phyloP scores from a whole-genome alignment of 2,329 filamentous ascomycete genomes.

The Neofusicoccum parvum region DNA sequence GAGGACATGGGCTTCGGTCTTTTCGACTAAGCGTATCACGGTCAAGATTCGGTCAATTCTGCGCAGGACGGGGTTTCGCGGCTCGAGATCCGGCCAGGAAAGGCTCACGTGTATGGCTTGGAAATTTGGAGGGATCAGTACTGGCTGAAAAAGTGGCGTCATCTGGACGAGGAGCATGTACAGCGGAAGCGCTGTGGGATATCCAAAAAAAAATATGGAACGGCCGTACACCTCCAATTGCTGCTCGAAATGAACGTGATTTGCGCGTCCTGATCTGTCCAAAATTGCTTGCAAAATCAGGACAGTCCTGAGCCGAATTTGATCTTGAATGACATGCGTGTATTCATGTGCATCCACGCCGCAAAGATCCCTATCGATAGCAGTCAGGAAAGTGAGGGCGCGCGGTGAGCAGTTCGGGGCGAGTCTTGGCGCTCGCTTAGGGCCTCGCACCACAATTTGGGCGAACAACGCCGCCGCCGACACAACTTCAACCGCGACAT shows the following conservation, averaged over 20 bases:
- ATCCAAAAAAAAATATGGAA: slow-evolving; percentile 18
- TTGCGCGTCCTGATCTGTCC: neutral
- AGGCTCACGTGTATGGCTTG: slow-evolving; percentile 18
- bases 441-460: slow-evolving; percentile 16
- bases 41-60: slow-evolving; percentile 33
- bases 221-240: slow-evolving; percentile 17
- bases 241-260: neutral
- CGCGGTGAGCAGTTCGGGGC: slow-evolving; percentile 4
- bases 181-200: slow-evolving; percentile 19
- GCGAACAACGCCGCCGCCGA: slow-evolving; percentile 24
- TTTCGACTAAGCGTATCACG: slow-evolving; percentile 58
- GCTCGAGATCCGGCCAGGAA: neutral
- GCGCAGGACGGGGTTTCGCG: slow-evolving; percentile 27
- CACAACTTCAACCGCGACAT: slow-evolving; percentile 36
- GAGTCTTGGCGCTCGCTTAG: slow-evolving; percentile 23
- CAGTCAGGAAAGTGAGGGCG: neutral
- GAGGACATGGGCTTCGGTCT: slow-evolving; percentile 77
- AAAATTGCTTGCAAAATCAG: neutral
- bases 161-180: neutral
- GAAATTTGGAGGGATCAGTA: slow-evolving; percentile 39
- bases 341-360: no score
- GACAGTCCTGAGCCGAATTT: no score
- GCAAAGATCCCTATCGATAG: slow-evolving; percentile 1
- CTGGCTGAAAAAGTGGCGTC: slow-evolving; percentile 29
- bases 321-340: no score